A percentile compares a stretch with the other conserved stretches of the same genome.
These are phyloP conservation scores for Daldinia decipiens DNA, from an alignment of 495 filamentous ascomycete genomes.

Conservation along the genomic window DNA sequence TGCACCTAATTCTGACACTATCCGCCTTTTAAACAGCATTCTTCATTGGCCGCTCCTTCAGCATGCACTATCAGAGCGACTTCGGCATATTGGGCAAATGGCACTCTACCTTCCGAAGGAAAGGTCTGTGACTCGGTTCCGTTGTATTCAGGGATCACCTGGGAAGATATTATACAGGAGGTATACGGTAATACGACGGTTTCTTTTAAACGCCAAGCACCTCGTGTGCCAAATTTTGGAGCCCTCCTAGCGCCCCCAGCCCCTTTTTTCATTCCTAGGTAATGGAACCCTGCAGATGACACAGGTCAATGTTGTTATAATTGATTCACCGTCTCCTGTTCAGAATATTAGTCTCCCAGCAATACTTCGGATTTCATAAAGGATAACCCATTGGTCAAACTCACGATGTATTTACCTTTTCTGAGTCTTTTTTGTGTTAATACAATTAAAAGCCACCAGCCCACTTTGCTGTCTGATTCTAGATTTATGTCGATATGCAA, in stretches of 20 bases:
- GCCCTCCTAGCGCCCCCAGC: neutral
- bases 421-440: neutral
- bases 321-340: neutral
- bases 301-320: neutral
- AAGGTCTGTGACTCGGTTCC: slow-evolving; percentile 53
- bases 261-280: neutral
- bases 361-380: neutral
- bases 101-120: slow-evolving; percentile 54
- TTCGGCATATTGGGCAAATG: slow-evolving; percentile 60
- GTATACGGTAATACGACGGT: slow-evolving; percentile 33
- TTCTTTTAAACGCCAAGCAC: slow-evolving; percentile 15
- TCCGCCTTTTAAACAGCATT: slow-evolving; percentile 51
- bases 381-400: neutral
- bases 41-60: slow-evolving; percentile 58
- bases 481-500: neutral
- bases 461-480: neutral
- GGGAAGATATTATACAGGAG: slow-evolving; percentile 33
- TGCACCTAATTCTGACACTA: neutral
- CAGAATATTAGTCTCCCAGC: neutral
- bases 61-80: slow-evolving; percentile 57
- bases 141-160: slow-evolving; percentile 33
- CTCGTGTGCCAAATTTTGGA: neutral
- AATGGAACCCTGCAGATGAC: neutral
- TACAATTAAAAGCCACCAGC: neutral
- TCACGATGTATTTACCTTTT: neutral